A percentile compares a stretch with the other conserved stretches of the same genome.
phyloP scores from a whole-genome alignment of 1,284 basidiomycete genomes.

The Puccinia hordei region DNA sequence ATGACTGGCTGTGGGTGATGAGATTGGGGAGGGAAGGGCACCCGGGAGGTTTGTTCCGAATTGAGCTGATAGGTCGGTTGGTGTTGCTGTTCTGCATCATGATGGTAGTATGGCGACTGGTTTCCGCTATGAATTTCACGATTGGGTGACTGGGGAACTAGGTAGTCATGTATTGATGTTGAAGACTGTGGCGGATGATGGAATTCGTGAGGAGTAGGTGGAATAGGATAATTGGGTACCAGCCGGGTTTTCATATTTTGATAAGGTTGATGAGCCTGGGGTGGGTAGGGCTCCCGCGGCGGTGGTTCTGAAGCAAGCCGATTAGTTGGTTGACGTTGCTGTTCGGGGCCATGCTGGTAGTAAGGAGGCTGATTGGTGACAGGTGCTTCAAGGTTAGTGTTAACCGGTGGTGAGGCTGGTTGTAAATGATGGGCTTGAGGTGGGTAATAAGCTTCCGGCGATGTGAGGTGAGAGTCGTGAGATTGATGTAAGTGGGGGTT shows the following conservation, averaged over 20 bases:
- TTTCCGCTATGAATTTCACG: neutral
- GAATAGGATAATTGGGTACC: slow-evolving; percentile 16
- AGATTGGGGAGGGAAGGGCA: neutral
- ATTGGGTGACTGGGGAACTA: neutral
- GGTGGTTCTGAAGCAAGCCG: neutral
- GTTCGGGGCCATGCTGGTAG: neutral
- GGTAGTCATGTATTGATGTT: neutral
- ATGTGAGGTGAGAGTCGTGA: neutral
- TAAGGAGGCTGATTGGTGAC: neutral
- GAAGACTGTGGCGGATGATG: neutral
- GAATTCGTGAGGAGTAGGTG: slow-evolving; percentile 5
- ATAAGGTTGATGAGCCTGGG: neutral
- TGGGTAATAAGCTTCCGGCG: slow-evolving; percentile 2
- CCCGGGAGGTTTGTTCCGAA: neutral
- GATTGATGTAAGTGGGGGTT: slow-evolving; percentile 2
- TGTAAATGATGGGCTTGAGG: slow-evolving; percentile 1
- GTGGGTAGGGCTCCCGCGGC: neutral
- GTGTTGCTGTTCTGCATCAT: slow-evolving; percentile 6
- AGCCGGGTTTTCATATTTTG: neutral
- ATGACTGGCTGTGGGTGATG: neutral
- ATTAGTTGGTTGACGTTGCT: neutral
- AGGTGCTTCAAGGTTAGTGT: neutral
- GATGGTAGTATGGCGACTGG: neutral
- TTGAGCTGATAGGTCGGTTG: neutral
- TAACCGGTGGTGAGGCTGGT: neutral